Evolutionary conservation across 495 filamentous ascomycete genomes (phyloP).

Genomic region (Aspergillus conjunctus): DNA sequence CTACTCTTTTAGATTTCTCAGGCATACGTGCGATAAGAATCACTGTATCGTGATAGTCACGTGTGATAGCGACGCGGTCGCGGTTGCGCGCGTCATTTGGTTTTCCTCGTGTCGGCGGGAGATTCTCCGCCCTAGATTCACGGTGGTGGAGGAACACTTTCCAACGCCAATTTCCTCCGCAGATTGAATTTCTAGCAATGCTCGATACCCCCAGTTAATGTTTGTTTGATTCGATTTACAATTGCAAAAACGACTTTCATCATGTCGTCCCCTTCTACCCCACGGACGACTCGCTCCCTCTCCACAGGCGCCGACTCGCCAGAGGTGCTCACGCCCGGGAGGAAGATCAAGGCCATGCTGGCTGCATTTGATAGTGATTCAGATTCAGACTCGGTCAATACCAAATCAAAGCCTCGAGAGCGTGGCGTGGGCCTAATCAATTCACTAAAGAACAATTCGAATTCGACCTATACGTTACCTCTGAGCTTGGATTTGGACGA

Average conservation of each 20-base stretch:
- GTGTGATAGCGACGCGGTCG: conserved; percentile 28
- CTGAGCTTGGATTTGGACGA: conserved; percentile 19
- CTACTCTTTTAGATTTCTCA: conserved; percentile 1
- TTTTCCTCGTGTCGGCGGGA: background rate
- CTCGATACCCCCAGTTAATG: background rate
- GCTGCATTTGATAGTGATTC: conserved; percentile 62
- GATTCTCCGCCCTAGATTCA: conserved; percentile 25
- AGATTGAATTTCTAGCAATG: conserved; percentile 6
- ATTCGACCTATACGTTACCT: conserved; percentile 1
- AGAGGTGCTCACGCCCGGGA: conserved; percentile 62
- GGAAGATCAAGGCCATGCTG: conserved; percentile 70
- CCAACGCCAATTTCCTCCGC: background rate
- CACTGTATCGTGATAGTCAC: conserved; percentile 13
- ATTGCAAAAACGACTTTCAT: background rate
- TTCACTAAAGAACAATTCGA: conserved; percentile 27
- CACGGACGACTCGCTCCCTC: conserved; percentile 45
- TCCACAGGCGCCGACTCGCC: conserved; percentile 38
- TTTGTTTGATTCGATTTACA: background rate
- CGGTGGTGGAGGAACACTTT: background rate
- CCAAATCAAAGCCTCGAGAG: conserved; percentile 17
- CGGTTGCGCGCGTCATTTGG: conserved; percentile 24
- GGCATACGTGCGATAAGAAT: conserved; percentile 1
- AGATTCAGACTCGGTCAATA: conserved; percentile 49
- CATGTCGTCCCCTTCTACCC: conserved; percentile 49
- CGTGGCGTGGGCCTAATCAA: conserved; percentile 25